These are phyloP conservation scores for Funneliformis mosseae DNA, from an alignment of 192 early-diverging fungal genomes.

Conservation along the genomic window DNA sequence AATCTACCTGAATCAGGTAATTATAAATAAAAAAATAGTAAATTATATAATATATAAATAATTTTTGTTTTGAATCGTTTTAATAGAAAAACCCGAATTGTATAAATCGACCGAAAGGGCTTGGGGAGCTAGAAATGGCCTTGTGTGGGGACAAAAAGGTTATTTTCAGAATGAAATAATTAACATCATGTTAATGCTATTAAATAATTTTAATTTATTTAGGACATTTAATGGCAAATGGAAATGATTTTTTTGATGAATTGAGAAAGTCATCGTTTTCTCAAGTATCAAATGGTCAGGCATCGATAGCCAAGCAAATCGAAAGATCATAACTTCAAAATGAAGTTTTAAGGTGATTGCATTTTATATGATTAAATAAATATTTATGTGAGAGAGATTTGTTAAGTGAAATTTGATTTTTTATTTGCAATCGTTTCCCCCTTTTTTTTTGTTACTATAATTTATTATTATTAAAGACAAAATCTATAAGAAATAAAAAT, in stretches of 20 bases:
- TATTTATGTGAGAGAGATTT: too few species aligned
- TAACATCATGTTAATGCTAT: too few species aligned
- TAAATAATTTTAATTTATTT: neutral
- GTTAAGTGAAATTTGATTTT: too few species aligned
- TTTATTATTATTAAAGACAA: too few species aligned
- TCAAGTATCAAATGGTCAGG: neutral
- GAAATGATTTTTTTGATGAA: slow-evolving; percentile 33
- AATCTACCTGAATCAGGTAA: slow-evolving; percentile 25
- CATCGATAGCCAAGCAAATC: slow-evolving; percentile 31
- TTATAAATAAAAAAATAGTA: neutral
- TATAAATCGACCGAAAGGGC: slow-evolving; percentile 10
- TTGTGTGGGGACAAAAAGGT: slow-evolving; percentile 23
- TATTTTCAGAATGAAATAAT: too few species aligned
- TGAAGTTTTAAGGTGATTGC: neutral
- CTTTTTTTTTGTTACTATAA: too few species aligned
- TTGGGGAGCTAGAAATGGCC: slow-evolving; percentile 2
- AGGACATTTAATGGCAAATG: slow-evolving; percentile 34
- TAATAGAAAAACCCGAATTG: slow-evolving; percentile 26
- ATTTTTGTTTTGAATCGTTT: neutral
- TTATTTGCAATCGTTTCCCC: too few species aligned
- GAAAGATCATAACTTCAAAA: neutral
- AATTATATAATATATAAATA: neutral
- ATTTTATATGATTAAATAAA: neutral
- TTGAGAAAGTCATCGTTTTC: slow-evolving; percentile 22
- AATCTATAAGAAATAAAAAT: too few species aligned